Conservation (phyloP, 2,329 filamentous ascomycete genomes). For the Talaromyces atroroseus region DNA sequence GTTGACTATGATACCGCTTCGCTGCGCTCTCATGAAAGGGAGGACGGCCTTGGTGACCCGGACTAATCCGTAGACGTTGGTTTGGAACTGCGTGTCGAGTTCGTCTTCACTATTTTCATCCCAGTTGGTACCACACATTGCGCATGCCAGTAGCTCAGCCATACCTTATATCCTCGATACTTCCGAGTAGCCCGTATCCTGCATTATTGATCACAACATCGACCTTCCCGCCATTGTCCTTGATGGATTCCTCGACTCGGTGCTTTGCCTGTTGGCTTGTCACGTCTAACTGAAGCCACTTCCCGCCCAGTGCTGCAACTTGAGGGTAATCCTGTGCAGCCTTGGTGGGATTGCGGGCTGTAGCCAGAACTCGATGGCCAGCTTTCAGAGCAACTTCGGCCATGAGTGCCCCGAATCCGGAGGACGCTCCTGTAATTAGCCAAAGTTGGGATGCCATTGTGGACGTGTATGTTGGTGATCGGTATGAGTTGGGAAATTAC, state of each 20-base stretch:
- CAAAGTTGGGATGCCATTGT: slow-evolving; percentile 15
- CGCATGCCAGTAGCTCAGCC: too few species aligned
- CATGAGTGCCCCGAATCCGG: slow-evolving; percentile 19
- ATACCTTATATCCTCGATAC: slow-evolving; percentile 22
- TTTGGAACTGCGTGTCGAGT: slow-evolving; percentile 20
- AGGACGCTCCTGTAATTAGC: slow-evolving; percentile 21
- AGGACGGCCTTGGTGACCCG: slow-evolving; percentile 20
- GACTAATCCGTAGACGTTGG: slow-evolving; percentile 25
- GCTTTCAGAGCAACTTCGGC: slow-evolving; percentile 18
- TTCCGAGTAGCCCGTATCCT: slow-evolving; percentile 14
- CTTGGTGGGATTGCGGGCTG: slow-evolving; percentile 20
- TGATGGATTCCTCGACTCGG: neutral
- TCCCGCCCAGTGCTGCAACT: slow-evolving; percentile 7
- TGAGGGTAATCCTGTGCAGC: slow-evolving; percentile 17
- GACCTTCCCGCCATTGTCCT: neutral
- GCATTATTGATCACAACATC: slow-evolving; percentile 11
- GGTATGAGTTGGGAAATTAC: too few species aligned
- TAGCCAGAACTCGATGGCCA: slow-evolving; percentile 22
- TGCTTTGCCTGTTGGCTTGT: neutral
- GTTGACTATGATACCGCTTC: slow-evolving; percentile 23
- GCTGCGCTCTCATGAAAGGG: slow-evolving; percentile 21
- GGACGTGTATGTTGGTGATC: too few species aligned
- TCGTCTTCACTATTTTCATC: slow-evolving; percentile 14
- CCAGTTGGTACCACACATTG: too few species aligned
- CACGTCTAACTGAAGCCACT: slow-evolving; percentile 8